Evolutionary conservation across 257 asterid species (phyloP), one percentile per base, ranked within the genome.

Genomic region (Jaltomata sinuosa): DNA sequence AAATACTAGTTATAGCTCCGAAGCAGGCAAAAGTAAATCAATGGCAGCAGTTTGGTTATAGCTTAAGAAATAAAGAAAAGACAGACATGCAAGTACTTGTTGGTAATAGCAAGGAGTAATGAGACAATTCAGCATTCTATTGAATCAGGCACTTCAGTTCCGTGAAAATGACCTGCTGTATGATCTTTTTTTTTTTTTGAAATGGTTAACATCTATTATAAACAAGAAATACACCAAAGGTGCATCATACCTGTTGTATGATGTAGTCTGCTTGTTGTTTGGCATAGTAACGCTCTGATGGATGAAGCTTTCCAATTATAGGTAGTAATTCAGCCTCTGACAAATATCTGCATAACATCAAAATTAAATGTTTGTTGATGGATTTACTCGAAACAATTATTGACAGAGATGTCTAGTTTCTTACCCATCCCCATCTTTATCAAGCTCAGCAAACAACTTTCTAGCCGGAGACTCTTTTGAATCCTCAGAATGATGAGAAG

Each of bases 341-440:
- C 88, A 96, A 88, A 88, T 88, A 89, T 78, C 99, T 96, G 88
- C 87, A 83, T 72, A 55, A 54, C 47, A 84, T 27, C 85, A 49
- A 80, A 82, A 49, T 79, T 8, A 50, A 49, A 55, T 32, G 34
- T 49, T 16, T 80, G 78, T 55, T 53, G 62, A 87, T 29, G 81
- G 62, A 68, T 80, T 84, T 78, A 79, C 84, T 57, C 11, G 8
- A 54, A 27, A 61, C 27, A 85, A 54, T 49, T 82, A 71, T 29
- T 79, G 83, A 55, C 76, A 55, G 71, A 76, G 80, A 71, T 47
- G 61, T 80, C 47, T 31, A 84, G 83, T 80, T 77, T 10, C 84
- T 89, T 88, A 96, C 99, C 98, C 98, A 57, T 96, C 99, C 11
- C 97, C 93, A 87, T 94, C 95, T 91, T 89, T 93, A 91, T 96